These are phyloP conservation scores for Eucalyptus brandiana DNA, from an alignment of 345 rosid genomes.

Conservation along the genomic window DNA sequence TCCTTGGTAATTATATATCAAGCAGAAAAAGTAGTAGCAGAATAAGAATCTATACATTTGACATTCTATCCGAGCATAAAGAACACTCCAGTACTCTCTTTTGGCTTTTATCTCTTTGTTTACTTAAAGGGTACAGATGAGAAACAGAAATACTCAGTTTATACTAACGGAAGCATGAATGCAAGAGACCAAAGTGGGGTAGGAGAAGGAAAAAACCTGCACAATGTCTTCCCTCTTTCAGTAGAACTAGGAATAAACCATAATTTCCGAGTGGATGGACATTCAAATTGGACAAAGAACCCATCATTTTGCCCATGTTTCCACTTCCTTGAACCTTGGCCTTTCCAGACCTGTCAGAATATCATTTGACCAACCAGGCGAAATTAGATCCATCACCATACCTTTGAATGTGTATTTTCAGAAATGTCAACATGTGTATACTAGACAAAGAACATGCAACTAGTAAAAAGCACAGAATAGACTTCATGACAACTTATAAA, in stretches of 20 bases:
- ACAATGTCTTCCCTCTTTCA: slow-evolving; percentile 70
- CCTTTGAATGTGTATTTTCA: not conserved
- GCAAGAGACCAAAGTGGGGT: not conserved
- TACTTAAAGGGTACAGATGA: not conserved
- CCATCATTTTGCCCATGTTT: slow-evolving; percentile 85
- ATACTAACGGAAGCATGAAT: not conserved
- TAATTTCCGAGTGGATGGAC: slow-evolving; percentile 51
- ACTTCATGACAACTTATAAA: not conserved
- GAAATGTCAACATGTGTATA: not conserved
- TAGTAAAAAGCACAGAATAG: not conserved
- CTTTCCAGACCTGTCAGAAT: slow-evolving; percentile 77
- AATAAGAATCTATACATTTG: not conserved
- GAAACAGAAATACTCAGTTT: not conserved
- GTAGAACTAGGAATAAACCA: slow-evolving; percentile 83
- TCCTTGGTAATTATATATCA: not conserved
- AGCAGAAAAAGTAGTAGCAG: not conserved
- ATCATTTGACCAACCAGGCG: not conserved
- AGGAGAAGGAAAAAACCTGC: slow-evolving; percentile 44
- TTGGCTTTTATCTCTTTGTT: not conserved
- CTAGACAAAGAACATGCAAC: not conserved
- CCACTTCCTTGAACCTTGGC: slow-evolving; percentile 99
- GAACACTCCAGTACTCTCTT: not conserved
- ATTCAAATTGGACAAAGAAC: slow-evolving; percentile 87
- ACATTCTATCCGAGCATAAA: not conserved
- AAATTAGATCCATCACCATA: not conserved